These are phyloP conservation scores for Claviceps citrina DNA, from an alignment of 2,329 filamentous ascomycete species.

Conservation along the genomic window DNA sequence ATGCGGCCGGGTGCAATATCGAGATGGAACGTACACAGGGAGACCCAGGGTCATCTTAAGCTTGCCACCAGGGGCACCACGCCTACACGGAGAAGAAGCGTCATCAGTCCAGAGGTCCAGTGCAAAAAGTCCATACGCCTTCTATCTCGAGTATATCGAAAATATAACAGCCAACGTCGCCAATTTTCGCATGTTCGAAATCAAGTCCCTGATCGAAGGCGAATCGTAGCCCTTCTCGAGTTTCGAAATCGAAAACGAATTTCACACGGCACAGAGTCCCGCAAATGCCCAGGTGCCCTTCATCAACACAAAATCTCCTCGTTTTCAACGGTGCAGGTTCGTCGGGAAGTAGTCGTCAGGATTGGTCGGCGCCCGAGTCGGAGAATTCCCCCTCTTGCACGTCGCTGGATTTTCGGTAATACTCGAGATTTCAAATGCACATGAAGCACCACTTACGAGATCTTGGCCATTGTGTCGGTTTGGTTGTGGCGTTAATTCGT, in stretches of 20 bases:
- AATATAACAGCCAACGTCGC: constrained; percentile 1
- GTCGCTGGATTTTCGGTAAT: constrained; percentile 5
- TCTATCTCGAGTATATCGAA: constrained; percentile 1
- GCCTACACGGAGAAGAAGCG: constrained; percentile 25
- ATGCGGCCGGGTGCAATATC: not conserved
- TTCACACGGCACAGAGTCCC: not conserved
- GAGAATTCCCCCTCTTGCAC: constrained; percentile 10
- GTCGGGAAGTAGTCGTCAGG: not conserved
- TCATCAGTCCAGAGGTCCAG: constrained; percentile 1
- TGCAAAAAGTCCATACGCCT: not conserved
- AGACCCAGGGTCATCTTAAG: constrained; percentile 99
- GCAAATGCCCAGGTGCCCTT: not conserved
- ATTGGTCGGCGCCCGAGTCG: not conserved
- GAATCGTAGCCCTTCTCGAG: not conserved
- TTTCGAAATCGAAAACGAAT: not conserved
- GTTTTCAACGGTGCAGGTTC: not conserved
- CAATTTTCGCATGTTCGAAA: not conserved
- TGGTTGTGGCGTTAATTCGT: constrained; percentile 28
- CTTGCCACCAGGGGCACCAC: constrained; percentile 98
- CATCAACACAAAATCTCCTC: constrained; percentile 5
- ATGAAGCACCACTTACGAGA: constrained; percentile 35
- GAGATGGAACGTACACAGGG: constrained; percentile 62
- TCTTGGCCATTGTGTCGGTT: constrained; percentile 46
- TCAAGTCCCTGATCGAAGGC: not conserved
- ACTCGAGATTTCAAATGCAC: constrained; percentile 9